Percentiles rank a stretch among this genome's conserved stretches.
Conservation (phyloP, 495 filamentous ascomycete species). For the Tuber brumale region DNA sequence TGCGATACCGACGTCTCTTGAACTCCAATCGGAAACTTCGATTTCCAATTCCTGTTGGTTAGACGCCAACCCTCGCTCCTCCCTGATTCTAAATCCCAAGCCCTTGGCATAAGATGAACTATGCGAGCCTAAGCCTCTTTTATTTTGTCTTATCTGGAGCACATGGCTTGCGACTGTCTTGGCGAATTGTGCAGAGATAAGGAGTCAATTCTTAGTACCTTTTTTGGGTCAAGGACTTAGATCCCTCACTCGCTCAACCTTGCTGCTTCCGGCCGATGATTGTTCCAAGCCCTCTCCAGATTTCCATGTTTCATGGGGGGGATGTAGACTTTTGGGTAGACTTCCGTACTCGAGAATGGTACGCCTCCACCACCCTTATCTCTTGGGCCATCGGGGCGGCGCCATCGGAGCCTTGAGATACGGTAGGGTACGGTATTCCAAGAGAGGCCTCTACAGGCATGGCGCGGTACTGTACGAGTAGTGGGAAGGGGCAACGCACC, state of each 20-base stretch:
- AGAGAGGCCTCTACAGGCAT: too few species aligned
- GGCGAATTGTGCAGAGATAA: not conserved
- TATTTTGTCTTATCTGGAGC: not conserved
- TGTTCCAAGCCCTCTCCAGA: not conserved
- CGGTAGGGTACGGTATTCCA: too few species aligned
- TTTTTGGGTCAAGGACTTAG: not conserved
- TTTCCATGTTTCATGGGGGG: not conserved
- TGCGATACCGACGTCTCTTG: not conserved
- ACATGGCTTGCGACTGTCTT: not conserved
- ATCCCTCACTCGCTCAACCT: not conserved
- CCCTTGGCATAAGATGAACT: not conserved
- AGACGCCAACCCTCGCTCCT: not conserved
- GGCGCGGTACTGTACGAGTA: not conserved
- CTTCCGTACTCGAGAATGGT: too few species aligned
- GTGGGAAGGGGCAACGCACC: not conserved
- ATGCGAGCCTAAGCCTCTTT: not conserved
- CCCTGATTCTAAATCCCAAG: not conserved
- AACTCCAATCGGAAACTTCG: not conserved
- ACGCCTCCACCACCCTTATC: not conserved
- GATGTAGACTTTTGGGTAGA: not conserved
- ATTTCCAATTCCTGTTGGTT: constrained; percentile 1
- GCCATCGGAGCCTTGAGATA: not conserved
- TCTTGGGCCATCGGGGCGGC: not conserved
- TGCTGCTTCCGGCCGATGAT: not conserved
- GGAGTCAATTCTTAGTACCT: not conserved